Percentiles rank a stretch among this genome's conserved stretches.
These are phyloP conservation scores for Cyclotella cryptica DNA, from an alignment of 108 stramenopile genomes.

Conservation along the genomic window DNA sequence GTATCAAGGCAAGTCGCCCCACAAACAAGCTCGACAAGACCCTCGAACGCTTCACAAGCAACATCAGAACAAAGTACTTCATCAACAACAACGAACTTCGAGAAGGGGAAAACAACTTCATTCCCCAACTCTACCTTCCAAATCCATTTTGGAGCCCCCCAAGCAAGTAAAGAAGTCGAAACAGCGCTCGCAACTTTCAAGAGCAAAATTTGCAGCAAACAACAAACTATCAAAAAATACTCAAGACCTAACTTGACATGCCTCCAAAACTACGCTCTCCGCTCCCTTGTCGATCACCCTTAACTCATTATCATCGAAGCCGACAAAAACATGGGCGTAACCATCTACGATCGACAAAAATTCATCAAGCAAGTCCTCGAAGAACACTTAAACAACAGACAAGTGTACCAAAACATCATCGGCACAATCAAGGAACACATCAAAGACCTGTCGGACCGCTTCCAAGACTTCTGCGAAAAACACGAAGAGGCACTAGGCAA, in stretches of 20 bases:
- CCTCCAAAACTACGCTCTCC: not conserved
- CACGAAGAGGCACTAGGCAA: not conserved
- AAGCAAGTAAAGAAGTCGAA: not conserved
- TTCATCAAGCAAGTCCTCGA: not conserved
- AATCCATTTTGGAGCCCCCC: not conserved
- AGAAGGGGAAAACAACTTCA: conserved; percentile 13
- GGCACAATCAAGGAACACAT: not conserved
- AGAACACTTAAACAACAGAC: conserved; percentile 3
- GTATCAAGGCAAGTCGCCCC: not conserved
- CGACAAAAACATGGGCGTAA: conserved; percentile 15
- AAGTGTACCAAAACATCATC: conserved; percentile 17
- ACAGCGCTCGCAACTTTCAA: not conserved
- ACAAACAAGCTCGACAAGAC: conserved; percentile 9
- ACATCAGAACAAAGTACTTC: not conserved
- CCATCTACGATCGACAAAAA: not conserved
- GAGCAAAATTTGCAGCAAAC: too few species aligned
- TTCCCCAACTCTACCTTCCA: not conserved
- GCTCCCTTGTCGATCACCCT: not conserved
- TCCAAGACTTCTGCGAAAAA: not conserved
- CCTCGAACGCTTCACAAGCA: not conserved
- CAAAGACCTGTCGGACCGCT: not conserved
- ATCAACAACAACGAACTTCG: not conserved
- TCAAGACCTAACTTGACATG: not conserved
- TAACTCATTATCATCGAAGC: not conserved
- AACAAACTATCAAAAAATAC: not conserved